Percentiles rank a stretch among this genome's conserved stretches.
Evolutionary conservation across 352 stramenopile genomes (phyloP).

Genomic region (Globisporangium carolinianum): DNA sequence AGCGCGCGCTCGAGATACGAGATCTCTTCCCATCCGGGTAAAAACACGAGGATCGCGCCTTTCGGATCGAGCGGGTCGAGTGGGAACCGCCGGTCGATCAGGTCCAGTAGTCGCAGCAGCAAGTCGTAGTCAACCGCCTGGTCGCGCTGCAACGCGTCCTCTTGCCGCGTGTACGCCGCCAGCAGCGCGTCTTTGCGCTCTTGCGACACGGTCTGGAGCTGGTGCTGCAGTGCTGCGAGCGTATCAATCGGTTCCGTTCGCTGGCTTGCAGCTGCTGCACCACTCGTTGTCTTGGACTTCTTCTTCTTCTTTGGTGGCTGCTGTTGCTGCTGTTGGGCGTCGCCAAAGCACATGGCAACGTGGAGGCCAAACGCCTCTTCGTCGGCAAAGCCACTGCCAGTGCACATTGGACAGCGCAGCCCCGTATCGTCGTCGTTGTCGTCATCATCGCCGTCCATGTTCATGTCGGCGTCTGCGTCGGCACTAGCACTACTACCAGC

Average conservation of each 20-base stretch:
- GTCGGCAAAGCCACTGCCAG: slow-evolving; percentile 49
- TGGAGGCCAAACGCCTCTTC: slow-evolving; percentile 87
- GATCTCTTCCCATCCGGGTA: slow-evolving; percentile 83
- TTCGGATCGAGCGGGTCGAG: slow-evolving; percentile 33
- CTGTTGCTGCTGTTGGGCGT: slow-evolving; percentile 9
- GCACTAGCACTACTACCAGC: not conserved
- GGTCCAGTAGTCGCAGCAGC: slow-evolving; percentile 51
- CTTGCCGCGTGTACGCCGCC: slow-evolving; percentile 49
- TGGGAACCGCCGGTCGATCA: slow-evolving; percentile 55
- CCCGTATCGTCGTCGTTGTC: slow-evolving; percentile 11
- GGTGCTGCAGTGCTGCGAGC: slow-evolving; percentile 26
- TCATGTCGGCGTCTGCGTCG: not conserved
- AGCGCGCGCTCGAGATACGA: slow-evolving; percentile 63
- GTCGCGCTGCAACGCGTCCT: slow-evolving; percentile 51
- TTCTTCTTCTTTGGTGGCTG: slow-evolving; percentile 12
- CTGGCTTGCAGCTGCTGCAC: slow-evolving; percentile 1
- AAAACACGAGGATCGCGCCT: slow-evolving; percentile 76
- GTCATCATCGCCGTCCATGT: not conserved
- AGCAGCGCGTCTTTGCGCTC: slow-evolving; percentile 33
- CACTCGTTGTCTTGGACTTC: slow-evolving; percentile 4
- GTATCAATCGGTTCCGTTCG: slow-evolving; percentile 18
- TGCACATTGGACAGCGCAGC: slow-evolving; percentile 83
- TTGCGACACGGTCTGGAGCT: slow-evolving; percentile 23
- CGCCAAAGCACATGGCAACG: slow-evolving; percentile 74
- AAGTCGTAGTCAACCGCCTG: slow-evolving; percentile 69